A percentile compares a stretch with the other conserved stretches of the same genome.
Conservation (phyloP, 257 asterid genomes). For the Agastache rugosa region DNA sequence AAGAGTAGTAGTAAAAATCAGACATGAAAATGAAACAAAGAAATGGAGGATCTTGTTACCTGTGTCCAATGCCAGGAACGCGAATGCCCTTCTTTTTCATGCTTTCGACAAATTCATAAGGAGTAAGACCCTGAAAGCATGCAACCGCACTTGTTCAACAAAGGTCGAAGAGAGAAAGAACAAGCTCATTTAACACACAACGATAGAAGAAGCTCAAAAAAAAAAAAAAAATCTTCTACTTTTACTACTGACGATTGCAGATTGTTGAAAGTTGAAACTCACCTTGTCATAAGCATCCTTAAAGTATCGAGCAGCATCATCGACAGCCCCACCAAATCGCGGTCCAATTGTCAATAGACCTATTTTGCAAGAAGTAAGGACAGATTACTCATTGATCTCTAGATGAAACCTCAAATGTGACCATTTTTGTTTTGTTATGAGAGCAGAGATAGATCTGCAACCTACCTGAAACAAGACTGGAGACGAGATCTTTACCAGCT, state of each 20-base stretch:
- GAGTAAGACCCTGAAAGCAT: slow-evolving; percentile 71
- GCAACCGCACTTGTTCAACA: slow-evolving; percentile 15
- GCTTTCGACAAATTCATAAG: slow-evolving; percentile 95
- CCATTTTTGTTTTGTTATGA: background rate
- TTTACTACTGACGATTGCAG: slow-evolving; percentile 30
- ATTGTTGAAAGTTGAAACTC: slow-evolving; percentile 37
- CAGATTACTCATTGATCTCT: slow-evolving; percentile 27
- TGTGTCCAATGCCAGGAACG: slow-evolving; percentile 99
- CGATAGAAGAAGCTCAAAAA: slow-evolving; percentile 9
- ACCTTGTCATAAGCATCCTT: slow-evolving; percentile 98
- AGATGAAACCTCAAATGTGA: slow-evolving; percentile 26
- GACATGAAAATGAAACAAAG: background rate
- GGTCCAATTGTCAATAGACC: slow-evolving; percentile 98
- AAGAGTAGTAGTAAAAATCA: slow-evolving; percentile 13
- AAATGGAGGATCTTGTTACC: slow-evolving; percentile 52
- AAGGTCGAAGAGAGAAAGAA: slow-evolving; percentile 22
- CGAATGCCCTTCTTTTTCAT: slow-evolving; percentile 99
- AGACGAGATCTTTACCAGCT: slow-evolving; percentile 98
- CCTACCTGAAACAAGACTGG: slow-evolving; percentile 96
- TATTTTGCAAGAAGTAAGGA: slow-evolving; percentile 46
- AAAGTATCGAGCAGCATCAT: slow-evolving; percentile 98
- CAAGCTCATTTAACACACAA: slow-evolving; percentile 15
- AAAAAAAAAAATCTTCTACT: too few relatives aligned
- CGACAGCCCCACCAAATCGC: slow-evolving; percentile 98
- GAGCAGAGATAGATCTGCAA: slow-evolving; percentile 23